Base-by-base conservation (phyloP, 2,329 filamentous ascomycete species). In the Ascocoryne sarcoides region DNA sequence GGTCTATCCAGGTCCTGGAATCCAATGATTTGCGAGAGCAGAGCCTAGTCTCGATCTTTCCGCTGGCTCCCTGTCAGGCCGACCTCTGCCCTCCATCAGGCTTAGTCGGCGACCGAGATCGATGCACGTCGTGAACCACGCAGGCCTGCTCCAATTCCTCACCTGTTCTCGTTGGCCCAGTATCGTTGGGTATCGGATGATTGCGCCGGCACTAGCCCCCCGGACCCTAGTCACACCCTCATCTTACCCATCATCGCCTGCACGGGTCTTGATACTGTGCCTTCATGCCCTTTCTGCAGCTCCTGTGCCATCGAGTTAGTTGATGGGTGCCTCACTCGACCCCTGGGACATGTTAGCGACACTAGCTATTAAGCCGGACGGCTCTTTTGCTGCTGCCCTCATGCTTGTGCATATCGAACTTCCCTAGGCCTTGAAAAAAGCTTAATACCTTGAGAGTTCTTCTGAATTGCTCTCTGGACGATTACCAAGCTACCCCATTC, bases 151-250 rank as follows among this genome's bases (percentile, higher is more conserved):
- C 36, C 40, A 36, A 39, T 33, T 39, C 21, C 43, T 40, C 40
- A 37, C 32, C 35, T 36, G 38, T 32, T 48, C 42, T 42, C 49
- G 47, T 39, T 46, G 39, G 39, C 47, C 43, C 32, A 19, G 17
- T 35, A 44, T 46, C 21, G 30, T 47, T 44, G 45, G 51, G 49
- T 47, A 54, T 57, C 55, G 55, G 54, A 57, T 55, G 54, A 57
- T 51, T 54, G 47, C 52, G 48, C 51, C 53, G 51, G 52, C 47
- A 56, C 36, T 43, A 48, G 41, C 45, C 23, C 12, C 23, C 40
- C 46, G 38, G 37, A 49, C 42, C 46, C 53, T 42, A 51, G 53
- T 55, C 51, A 42, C 48, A 55, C 50, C 40, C 41, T 53, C 52
- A 53, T 53, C 51, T 50, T 57, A 52, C 40, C 49, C 50, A 54